Percentiles rank a stretch among this genome's conserved stretches.
These are phyloP conservation scores for Rhizopogon rudus DNA, from an alignment of 768 basidiomycete genomes.

Conservation along the genomic window DNA sequence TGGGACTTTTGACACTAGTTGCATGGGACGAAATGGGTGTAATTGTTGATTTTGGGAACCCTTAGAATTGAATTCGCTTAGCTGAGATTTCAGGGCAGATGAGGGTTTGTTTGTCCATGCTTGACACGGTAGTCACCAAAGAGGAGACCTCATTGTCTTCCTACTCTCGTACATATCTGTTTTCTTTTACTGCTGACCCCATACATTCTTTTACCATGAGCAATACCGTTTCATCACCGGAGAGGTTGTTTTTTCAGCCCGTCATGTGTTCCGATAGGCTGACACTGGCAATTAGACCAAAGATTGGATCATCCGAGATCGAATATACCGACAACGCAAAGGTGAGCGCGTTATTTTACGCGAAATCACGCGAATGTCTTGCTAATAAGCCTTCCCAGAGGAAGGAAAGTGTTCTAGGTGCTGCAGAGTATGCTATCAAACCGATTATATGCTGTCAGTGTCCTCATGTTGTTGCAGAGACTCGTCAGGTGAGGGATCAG, in stretches of 20 bases:
- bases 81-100: too few species aligned
- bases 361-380: constrained; percentile 3
- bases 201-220: constrained; percentile 28
- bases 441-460: background rate
- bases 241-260: constrained; percentile 12
- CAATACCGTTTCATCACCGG: constrained; percentile 10
- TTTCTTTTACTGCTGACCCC: constrained; percentile 10
- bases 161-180: constrained; percentile 7
- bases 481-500: constrained; percentile 6
- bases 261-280: background rate
- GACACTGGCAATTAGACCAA: constrained; percentile 12
- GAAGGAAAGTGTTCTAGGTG: constrained; percentile 1
- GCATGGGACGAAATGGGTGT: background rate
- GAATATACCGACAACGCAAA: constrained; percentile 8
- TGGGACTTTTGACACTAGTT: background rate
- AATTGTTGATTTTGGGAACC: background rate
- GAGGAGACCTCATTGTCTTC: constrained; percentile 10
- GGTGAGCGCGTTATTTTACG: constrained; percentile 9
- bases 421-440: constrained; percentile 5
- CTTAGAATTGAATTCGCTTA: too few species aligned
- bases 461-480: background rate
- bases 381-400: constrained; percentile 1
- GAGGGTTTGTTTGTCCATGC: constrained; percentile 15
- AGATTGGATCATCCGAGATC: constrained; percentile 3
- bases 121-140: constrained; percentile 10